Conservation (phyloP, 305 asterid genomes). For the Rubia tinctorum region DNA sequence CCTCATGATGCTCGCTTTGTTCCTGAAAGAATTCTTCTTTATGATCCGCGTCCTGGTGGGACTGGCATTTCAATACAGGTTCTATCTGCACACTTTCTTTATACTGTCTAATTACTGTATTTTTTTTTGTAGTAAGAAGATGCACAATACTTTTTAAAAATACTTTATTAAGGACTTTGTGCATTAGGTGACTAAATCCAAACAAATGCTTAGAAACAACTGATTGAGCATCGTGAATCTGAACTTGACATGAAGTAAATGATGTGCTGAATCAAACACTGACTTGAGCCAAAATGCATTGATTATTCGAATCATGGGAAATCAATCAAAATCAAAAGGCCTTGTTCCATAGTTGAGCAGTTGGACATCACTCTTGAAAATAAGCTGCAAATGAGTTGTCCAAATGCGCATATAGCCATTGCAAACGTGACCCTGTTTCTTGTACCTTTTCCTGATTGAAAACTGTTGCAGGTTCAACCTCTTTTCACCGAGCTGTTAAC, state of each 20-base stretch:
- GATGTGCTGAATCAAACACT: neutral
- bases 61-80: slow-evolving; percentile 93
- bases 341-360: neutral
- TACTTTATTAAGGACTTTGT: neutral
- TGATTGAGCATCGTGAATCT: neutral
- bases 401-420: neutral
- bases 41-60: slow-evolving; percentile 96
- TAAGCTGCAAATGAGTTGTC: neutral
- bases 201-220: neutral
- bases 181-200: neutral
- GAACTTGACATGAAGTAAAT: no score
- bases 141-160: neutral
- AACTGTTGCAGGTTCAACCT: slow-evolving; percentile 62
- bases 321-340: neutral
- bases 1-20: slow-evolving; percentile 67
- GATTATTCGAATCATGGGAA: neutral
- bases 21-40: slow-evolving; percentile 90
- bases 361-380: neutral
- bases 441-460: neutral
- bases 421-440: neutral
- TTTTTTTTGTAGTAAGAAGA: neutral
- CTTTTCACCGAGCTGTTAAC: slow-evolving; percentile 58
- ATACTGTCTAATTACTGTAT: neutral
- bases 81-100: slow-evolving; percentile 16
- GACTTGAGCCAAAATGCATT: neutral